Base-by-base conservation (phyloP, 2,329 filamentous ascomycete genomes). In the Penicillium verrucosum region DNA sequence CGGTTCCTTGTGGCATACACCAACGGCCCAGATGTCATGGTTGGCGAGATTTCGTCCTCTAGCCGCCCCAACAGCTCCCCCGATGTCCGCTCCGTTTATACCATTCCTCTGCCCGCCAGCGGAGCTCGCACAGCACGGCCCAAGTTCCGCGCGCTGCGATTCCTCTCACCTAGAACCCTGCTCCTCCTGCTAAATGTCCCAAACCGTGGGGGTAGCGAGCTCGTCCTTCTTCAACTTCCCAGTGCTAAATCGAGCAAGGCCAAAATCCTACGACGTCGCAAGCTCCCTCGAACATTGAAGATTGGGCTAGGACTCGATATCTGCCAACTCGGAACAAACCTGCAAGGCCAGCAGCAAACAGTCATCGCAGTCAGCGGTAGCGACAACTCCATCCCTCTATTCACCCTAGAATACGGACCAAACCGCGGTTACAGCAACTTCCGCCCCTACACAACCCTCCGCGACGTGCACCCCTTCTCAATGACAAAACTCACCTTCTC, bases 301-400 rank as follows among this genome's bases (percentile, higher is more conserved):
- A 87, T 89, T 54, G 89, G 89, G 4, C 89, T 90, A 0, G 88
- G 89, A 10, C 80, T 97, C 49, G 89, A 94, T 49, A 85, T 93
- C 48, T 85, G 85, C 58, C 85, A 87, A 56, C 81, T 97, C 10
- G 81, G 83, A 10, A 77, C 83, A 7, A 73, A 80, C 5, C 75
- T 81, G 1, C 77, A 85, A 50, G 84, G 83, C 51, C 85, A 89
- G 57, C 84, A 87, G 45, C 91, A 97, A 74, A 89, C 91, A 62
- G 83, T 89, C 45, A 81, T 96, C 62, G 92, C 92, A 7, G 85
- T 95, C 14, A 89, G 89, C 3, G 88, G 88, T 9, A 88, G 89
- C 65, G 89, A 95, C 71, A 85, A 86, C 58, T 91, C 90, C 11
- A 87, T 96, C 62, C 85, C 84, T 5, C 77, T 96, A 29, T 89